Evolutionary conservation across 2,329 filamentous ascomycete genomes (phyloP).

Genomic region (Thelonectria discophora): DNA sequence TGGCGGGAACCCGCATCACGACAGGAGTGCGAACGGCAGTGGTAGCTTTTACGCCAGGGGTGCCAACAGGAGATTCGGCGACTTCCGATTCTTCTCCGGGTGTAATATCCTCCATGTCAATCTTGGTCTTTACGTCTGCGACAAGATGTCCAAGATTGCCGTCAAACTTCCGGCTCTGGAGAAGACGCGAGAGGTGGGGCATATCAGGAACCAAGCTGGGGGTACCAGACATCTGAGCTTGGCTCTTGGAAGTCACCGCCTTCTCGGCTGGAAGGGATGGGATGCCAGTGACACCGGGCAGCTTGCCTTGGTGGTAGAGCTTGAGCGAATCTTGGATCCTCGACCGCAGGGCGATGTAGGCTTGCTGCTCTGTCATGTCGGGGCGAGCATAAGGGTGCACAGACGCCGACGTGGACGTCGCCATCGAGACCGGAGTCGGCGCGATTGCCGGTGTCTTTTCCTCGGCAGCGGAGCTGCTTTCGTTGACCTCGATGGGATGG

Average conservation of each 20-base stretch:
- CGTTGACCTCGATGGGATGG: constrained; percentile 71
- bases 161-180: constrained; percentile 68
- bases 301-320: constrained; percentile 60
- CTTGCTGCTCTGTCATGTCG: constrained; percentile 63
- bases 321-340: constrained; percentile 64
- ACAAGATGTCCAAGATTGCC: constrained; percentile 68
- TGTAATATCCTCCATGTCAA: constrained; percentile 59
- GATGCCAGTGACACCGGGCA: constrained; percentile 58
- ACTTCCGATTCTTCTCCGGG: constrained; percentile 65
- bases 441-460: constrained; percentile 35
- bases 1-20: constrained; percentile 67
- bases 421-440: constrained; percentile 9
- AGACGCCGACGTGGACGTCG: constrained; percentile 25
- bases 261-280: constrained; percentile 44
- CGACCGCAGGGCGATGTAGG: constrained; percentile 59
- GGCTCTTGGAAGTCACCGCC: constrained; percentile 11
- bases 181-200: constrained; percentile 73
- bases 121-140: constrained; percentile 64
- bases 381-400: constrained; percentile 49
- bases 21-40: constrained; percentile 49
- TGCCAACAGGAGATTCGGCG: constrained; percentile 31
- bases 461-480: constrained; percentile 36
- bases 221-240: constrained; percentile 28
- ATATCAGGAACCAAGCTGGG: constrained; percentile 66
- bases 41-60: constrained; percentile 20